Evolutionary conservation across 495 filamentous ascomycete genomes (phyloP).

Genomic region (Daldinia grandis): DNA sequence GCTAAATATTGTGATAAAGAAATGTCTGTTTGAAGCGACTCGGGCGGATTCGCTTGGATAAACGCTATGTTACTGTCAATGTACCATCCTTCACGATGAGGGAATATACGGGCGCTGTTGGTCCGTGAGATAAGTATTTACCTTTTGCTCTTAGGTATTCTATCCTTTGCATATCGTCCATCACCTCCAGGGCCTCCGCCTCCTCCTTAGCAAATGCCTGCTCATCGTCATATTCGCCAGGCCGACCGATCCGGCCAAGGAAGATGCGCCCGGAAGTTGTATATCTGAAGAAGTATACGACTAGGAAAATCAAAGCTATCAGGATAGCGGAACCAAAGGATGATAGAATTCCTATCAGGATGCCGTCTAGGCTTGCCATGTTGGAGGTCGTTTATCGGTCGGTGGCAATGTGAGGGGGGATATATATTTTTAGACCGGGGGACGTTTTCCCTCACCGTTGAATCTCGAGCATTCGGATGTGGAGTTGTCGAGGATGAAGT

Average conservation of each 20-base stretch:
- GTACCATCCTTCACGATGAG: conserved; percentile 13
- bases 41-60: conserved; percentile 91
- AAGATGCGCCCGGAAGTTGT: conserved; percentile 89
- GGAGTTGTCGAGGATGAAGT: conserved; percentile 41
- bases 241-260: conserved; percentile 89
- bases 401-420: conserved; percentile 16
- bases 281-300: conserved; percentile 95
- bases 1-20: conserved; percentile 96
- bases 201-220: conserved; percentile 91
- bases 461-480: conserved; percentile 45
- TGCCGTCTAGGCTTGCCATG: conserved; percentile 66
- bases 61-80: conserved; percentile 69
- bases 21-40: conserved; percentile 95
- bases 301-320: conserved; percentile 78
- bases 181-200: conserved; percentile 90
- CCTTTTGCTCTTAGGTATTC: conserved; percentile 97
- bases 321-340: conserved; percentile 92
- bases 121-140: conserved; percentile 52
- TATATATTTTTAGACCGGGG: conserved; percentile 35
- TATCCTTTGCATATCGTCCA: conserved; percentile 90
- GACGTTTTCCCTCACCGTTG: conserved; percentile 45
- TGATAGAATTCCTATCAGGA: conserved; percentile 95
- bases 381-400: conserved; percentile 27
- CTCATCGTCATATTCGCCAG: conserved; percentile 97
- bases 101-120: neutral